Conservation (phyloP, 257 asterid genomes). For the Solanum piurae region DNA sequence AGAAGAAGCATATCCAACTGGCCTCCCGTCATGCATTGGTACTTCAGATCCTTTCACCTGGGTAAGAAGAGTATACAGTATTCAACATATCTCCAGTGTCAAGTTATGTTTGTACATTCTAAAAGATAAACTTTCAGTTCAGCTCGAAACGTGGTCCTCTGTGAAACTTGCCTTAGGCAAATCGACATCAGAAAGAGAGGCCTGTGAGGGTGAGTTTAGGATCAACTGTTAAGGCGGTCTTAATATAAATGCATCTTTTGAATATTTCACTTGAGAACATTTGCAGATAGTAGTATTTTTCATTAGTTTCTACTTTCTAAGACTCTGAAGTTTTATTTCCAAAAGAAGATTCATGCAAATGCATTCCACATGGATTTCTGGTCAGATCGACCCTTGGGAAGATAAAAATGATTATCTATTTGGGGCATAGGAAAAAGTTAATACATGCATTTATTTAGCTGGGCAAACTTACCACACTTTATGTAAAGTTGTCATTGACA, state of each 20-base stretch:
- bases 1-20: constrained; percentile 71
- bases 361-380: neutral
- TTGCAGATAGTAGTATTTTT: neutral
- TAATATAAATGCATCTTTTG: neutral
- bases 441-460: neutral
- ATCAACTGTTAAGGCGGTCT: neutral
- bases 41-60: constrained; percentile 92
- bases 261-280: neutral
- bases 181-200: neutral
- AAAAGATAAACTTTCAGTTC: neutral
- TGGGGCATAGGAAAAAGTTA: neutral
- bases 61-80: neutral
- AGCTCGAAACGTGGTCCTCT: neutral
- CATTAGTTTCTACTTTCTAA: neutral
- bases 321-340: neutral
- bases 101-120: neutral
- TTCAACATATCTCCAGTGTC: neutral
- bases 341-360: neutral
- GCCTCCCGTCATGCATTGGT: constrained; percentile 44
- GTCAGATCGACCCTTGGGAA: neutral
- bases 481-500: neutral
- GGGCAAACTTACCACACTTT: neutral
- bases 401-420: neutral
- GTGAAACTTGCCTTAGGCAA: neutral
- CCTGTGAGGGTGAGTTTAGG: neutral